Conservation (phyloP, 371 early-diverging fungal species). For the Coemansia sp. region DNA sequence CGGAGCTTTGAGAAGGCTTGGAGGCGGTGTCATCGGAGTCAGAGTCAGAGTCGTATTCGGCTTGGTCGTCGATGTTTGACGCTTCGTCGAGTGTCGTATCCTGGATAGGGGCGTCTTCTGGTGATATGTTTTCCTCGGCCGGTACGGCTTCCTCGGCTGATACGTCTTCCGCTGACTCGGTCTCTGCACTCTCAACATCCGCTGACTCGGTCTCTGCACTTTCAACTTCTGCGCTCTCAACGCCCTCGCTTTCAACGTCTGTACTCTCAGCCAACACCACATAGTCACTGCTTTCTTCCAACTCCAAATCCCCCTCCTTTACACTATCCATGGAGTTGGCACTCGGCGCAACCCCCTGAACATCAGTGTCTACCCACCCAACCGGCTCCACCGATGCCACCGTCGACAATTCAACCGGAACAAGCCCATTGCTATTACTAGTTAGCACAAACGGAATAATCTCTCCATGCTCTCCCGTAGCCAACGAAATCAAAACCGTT, state of each 20-base stretch:
- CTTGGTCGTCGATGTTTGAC: neutral
- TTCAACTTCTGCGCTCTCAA: neutral
- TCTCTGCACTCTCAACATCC: neutral
- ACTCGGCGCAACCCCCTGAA: neutral
- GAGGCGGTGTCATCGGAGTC: conserved; percentile 12
- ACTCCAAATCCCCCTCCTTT: neutral
- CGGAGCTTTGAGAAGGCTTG: neutral
- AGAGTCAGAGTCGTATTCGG: conserved; percentile 11
- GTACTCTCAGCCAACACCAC: neutral
- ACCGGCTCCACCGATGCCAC: neutral
- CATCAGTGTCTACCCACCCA: neutral
- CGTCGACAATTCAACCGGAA: neutral
- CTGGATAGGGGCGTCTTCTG: neutral
- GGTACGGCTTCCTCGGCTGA: neutral
- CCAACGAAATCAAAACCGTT: conserved; percentile 35
- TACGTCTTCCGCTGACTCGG: neutral
- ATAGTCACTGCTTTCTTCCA: neutral
- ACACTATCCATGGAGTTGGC: neutral
- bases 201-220: neutral
- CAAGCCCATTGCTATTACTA: conserved; percentile 16
- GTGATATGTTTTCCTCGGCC: neutral
- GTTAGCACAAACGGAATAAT: conserved; percentile 27
- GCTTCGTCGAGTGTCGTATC: neutral
- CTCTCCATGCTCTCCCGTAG: conserved; percentile 26
- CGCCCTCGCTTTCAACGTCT: no score